Evolutionary conservation across 805 yeast genomes (phyloP), one percentile per base, ranked within the genome.

Genomic region (Starmerella apis): DNA sequence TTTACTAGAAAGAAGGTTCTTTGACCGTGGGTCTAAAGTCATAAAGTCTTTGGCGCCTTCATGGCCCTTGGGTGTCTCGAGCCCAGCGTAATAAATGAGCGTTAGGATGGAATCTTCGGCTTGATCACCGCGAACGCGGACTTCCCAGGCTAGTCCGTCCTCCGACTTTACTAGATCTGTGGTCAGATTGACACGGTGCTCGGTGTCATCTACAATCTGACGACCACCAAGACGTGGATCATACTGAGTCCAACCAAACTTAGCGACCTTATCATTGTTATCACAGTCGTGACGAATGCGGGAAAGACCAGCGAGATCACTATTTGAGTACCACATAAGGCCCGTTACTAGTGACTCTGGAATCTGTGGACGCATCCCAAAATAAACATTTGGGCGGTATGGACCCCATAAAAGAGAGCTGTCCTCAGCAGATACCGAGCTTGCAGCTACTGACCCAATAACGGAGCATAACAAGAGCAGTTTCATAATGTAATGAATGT

Each of bases 181-280:
- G 0, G 77, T 75, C 35, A 92, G 59, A 48, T 76, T 75, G 3
- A 87, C 65, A 48, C 78, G 77, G 53, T 79, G 75, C 30, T 76
- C 83, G 19, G 68, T 65, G 63, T 92, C 98, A 32, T 71, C 67
- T 25, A 92, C 79, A 1, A 76, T 69, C 61, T 92, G 90, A 53
- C 75, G 70, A 0, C 98, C 98, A 22, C 98, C 98, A 13, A 66
- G 45, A 55, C 97, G 73, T 4, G 96, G 87, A 62, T 92, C 97
- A 63, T 83, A 92, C 32, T 72, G 69, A n/a, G 76, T 72, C 96
- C 96, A 92, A 23, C 88, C 86, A 57, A 84, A 90, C 48, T 76
- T 79, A 22, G 72, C 72, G 68, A 87, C 71, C 45, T 79, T 75
- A 59, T 87, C 90, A 32, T 70, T 69, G 57, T 80, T 87, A 47